Conservation (phyloP, 2,329 filamentous ascomycete genomes). For the Exophiala phaeomuriformis region DNA sequence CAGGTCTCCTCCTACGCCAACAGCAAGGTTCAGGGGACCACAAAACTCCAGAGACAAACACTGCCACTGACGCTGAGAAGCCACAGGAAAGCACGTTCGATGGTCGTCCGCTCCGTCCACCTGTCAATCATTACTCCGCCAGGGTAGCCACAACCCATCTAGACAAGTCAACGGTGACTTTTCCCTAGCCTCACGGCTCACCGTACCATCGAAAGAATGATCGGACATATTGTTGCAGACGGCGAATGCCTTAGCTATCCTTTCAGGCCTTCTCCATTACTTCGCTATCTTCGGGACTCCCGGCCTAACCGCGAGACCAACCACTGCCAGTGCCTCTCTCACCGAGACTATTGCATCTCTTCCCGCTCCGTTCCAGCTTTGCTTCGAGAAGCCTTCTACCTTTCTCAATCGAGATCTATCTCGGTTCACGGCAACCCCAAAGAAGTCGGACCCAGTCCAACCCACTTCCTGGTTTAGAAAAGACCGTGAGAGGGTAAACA, state of each 20-base stretch:
- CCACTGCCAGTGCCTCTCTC: not conserved
- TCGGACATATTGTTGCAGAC: no score
- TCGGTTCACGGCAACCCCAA: conserved; percentile 16
- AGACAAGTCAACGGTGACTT: not conserved
- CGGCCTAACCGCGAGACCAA: no score
- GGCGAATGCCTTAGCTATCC: no score
- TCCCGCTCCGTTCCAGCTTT: not conserved
- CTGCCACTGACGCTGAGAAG: not conserved
- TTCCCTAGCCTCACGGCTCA: not conserved
- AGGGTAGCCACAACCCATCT: not conserved
- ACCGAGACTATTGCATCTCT: not conserved
- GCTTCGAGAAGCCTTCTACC: conserved; percentile 17
- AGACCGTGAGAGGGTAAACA: not conserved
- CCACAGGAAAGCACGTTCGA: not conserved
- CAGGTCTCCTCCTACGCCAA: not conserved
- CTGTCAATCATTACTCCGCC: not conserved
- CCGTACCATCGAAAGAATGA: not conserved
- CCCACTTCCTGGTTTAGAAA: not conserved
- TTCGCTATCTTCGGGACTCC: no score
- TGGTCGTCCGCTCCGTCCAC: not conserved
- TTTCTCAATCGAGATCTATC: conserved; percentile 6
- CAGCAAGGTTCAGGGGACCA: not conserved
- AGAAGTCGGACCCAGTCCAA: not conserved
- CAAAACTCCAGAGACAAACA: not conserved
- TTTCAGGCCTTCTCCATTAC: no score